phyloP scores from a whole-genome alignment of 2,329 filamentous ascomycete species.

The Colletotrichum noveboracense region DNA sequence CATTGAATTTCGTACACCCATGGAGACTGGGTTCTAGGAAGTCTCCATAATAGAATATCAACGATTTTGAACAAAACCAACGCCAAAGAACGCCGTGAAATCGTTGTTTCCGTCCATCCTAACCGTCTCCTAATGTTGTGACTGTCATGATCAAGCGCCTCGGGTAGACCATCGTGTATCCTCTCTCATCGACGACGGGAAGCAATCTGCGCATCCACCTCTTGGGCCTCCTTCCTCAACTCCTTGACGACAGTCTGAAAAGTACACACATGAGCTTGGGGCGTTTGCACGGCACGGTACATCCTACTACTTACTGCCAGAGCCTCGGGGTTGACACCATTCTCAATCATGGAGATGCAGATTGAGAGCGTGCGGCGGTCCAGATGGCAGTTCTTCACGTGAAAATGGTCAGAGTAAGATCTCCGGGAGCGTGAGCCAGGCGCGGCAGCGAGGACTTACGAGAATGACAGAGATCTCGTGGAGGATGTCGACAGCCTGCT shows the following conservation, averaged over 20 bases:
- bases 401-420: conserved; percentile 1
- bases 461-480: conserved; percentile 89
- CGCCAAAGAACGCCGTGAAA: conserved; percentile 2
- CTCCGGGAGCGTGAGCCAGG: neutral
- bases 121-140: neutral
- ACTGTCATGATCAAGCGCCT: neutral
- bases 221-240: conserved; percentile 61
- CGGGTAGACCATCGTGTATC: neutral
- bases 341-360: conserved; percentile 96
- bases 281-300: neutral
- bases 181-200: conserved; percentile 27
- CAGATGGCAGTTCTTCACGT: conserved; percentile 83
- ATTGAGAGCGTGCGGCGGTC: conserved; percentile 91
- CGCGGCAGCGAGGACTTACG: conserved; percentile 55
- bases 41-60: conserved; percentile 11
- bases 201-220: conserved; percentile 47
- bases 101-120: neutral
- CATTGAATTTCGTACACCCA: neutral
- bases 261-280: neutral
- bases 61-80: neutral
- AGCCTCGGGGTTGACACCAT: conserved; percentile 94
- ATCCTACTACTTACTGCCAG: conserved; percentile 71
- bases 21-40: neutral
- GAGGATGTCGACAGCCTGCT: conserved; percentile 83
- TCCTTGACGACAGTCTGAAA: conserved; percentile 64